Evolutionary conservation across 2,329 filamentous ascomycete species (phyloP), one percentile per base, ranked within the genome.

Genomic region (Calycina herbarum): DNA sequence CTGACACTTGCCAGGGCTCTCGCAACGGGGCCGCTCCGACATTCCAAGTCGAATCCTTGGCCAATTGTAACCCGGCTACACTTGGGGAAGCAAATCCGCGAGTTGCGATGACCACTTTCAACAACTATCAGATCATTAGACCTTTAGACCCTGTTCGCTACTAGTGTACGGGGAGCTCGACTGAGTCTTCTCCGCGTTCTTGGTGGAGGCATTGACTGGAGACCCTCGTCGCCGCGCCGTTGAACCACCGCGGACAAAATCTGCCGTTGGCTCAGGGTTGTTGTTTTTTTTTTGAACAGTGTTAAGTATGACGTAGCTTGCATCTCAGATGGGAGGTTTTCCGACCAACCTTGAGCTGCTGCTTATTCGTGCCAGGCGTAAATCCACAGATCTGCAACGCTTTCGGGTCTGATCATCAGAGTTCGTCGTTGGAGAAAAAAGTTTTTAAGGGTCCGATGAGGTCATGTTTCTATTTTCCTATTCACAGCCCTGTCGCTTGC

Each of bases 321-420:
- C 38, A 29, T 60, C 35, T 17, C 5, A 29, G 38, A 27, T 15
- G 35, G 58, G 11, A 29, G 24, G 27, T 35, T 11, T 24, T 60
- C 45, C 59, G 38, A 20, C 4, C 27, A 33, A 27, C 27, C 56
- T 54, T 51, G 17, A 20, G 40, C 38, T 51, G 29, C 38, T 57
- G 20, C 17, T 57, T 57, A 29, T 35, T 62, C 31, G 24, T 54
- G 8, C 17, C 15, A 11, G 10, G 20, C 13, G 38, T 17, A 13
- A 29, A 57, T 40, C 51, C 61, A 62, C 45, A 8, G 61, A 62
- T 62, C 61, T 56, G 61, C 61, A 62, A 61, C 59, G 24, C 59
- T 61, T 31, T 51, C n/a, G 59, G 59, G 59, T 38, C 59, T 24
- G 51, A 62, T 61, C 38, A 8, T 56, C 61, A 57, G 31, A 35